phyloP scores from a whole-genome alignment of 257 asterid genomes.

The Voacanga thouarsii region DNA sequence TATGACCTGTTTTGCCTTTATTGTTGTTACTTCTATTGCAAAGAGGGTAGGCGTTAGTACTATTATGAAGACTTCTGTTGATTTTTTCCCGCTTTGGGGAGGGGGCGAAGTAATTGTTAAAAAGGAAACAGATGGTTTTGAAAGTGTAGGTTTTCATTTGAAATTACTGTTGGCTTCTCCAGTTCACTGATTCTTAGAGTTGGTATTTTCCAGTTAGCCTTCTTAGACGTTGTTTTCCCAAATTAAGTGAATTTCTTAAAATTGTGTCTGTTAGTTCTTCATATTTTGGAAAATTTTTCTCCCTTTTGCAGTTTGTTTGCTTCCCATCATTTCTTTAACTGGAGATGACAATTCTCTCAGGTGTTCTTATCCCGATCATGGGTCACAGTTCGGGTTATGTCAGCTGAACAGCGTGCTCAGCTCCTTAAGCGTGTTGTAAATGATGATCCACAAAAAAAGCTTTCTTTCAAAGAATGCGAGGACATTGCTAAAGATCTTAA shows the following conservation, averaged over 20 bases:
- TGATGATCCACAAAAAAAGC: slow-evolving; percentile 56
- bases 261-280: not conserved
- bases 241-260: not conserved
- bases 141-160: not conserved
- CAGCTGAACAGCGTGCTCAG: slow-evolving; percentile 71
- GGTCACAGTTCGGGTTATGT: slow-evolving; percentile 67
- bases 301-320: slow-evolving; percentile 1
- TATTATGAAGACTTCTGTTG: no score
- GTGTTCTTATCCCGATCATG: slow-evolving; percentile 68
- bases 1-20: not conserved
- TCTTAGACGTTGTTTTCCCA: not conserved
- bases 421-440: slow-evolving; percentile 56
- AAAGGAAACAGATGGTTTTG: not conserved
- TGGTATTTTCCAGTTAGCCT: not conserved
- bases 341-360: slow-evolving; percentile 36
- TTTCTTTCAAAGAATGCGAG: slow-evolving; percentile 66
- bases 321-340: slow-evolving; percentile 18
- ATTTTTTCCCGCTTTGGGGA: not conserved
- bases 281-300: not conserved
- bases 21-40: not conserved
- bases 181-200: not conserved
- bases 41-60: not conserved
- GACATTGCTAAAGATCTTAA: slow-evolving; percentile 77
- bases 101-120: no score
- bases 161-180: not conserved